Evolutionary conservation across 2,329 filamentous ascomycete species (phyloP), one percentile per base, ranked within the genome.

Genomic region (Aplosporella prunicola): DNA sequence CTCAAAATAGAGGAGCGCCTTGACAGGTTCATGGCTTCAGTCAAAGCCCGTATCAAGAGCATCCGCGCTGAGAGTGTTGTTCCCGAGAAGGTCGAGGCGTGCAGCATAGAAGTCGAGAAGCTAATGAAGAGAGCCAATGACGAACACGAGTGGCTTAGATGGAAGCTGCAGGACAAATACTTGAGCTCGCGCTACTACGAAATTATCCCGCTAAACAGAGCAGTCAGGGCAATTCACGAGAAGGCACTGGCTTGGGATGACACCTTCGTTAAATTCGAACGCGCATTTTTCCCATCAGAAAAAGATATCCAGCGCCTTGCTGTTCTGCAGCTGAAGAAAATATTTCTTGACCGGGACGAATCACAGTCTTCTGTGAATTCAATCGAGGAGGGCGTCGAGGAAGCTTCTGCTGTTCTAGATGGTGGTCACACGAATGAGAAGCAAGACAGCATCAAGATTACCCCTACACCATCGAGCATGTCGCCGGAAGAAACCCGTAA

Each of bases 101-200:
- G 88, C 63, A 82, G 78, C 48, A 70, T 74, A 8, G 85, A 94
- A 55, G 78, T 96, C 20, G 88, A 94, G 32, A 68, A 69, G 30
- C 65, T 98, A 33, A 76, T 72, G 23, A 83, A 80, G 51, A 84
- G 80, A 47, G 84, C 84, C 0, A 82, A 87, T 42, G 86, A 93
- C 24, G 89, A 98, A 45, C 82, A 93, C 49, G 66, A 73, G 4
- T 69, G 72, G 37, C 67, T 96, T 35, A 69, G 87, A 34, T 74
- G 74, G 35, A 83, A 85, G 44, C 68, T 98, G 8, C 87, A 95
- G 56, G 79, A 88, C 22, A 85, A 84, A 44, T 98, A 98, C 55
- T 87, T 91, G 64, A 80, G 80, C 45, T 94, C 88, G 2, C 88
- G 86, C 53, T 96, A 96, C 55, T 98, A 94, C 65, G 91, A 98